Base-by-base conservation (phyloP, 2,329 filamentous ascomycete species). In the Colletotrichum phormii region DNA sequence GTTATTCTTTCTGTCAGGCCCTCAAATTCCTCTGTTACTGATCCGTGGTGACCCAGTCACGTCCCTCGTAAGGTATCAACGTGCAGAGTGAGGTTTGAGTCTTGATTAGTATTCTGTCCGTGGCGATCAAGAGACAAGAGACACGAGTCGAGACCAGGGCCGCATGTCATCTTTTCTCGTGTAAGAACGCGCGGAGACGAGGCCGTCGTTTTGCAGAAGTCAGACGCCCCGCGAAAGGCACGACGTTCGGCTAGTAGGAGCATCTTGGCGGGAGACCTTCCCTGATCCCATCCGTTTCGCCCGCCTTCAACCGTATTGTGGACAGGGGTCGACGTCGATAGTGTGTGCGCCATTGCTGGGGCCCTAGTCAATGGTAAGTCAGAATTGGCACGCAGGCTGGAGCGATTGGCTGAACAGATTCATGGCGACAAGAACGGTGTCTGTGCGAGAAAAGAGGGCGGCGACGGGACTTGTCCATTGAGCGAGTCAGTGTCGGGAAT, bases 401-500 rank as follows among this genome's bases (percentile, higher is more conserved):
- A 42, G 71, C 67, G 55, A 73, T 73, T 73, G 71, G 71, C 49
- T 66, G 53, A 71, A 62, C 35, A 66, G 37, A 57, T 53, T 66
- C 26, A 58, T 62, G 57, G 35, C 61, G 33, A 73, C 62, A 64
- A 73, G 71, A 73, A 73, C 71, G 46, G 58, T 71, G 71, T 73
- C 67, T 73, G 71, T 73, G 71, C 67, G 67, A 57, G 24, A 53
- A 33, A 37, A 11, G 22, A 37, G 42, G 31, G 62, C 26, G 35
- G 35, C 58, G 51, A 53, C 46, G 46, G 64, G 68, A 58, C 51
- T 31, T 46, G 24, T 15, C 64, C 46, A 63, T 26, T 62, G 35
- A 68, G 58, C 65, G 65, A 69, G 70, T 69, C 70, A 75, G 42
- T 66, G 63, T 70, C 64, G 71, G 66, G 65, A 64, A 70, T 35